These are phyloP conservation scores for Hypoxylon rubiginosum DNA, from an alignment of 2,329 filamentous ascomycete genomes.

Conservation along the genomic window DNA sequence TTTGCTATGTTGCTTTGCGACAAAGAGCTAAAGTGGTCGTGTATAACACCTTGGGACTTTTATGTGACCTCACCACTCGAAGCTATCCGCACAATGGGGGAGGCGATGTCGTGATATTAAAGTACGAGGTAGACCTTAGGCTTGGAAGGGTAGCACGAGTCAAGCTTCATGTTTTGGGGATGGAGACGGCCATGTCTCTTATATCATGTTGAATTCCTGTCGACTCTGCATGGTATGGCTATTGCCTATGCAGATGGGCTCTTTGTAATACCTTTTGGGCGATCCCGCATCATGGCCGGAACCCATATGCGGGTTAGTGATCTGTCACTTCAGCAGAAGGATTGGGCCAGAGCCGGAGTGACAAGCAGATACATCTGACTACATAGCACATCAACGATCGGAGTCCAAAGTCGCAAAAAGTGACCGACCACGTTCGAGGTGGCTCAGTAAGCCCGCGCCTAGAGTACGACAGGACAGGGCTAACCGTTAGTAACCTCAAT, in stretches of 20 bases:
- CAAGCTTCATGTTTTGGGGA: conserved; percentile 9
- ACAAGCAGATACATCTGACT: conserved; percentile 42
- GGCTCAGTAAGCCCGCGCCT: conserved; percentile 46
- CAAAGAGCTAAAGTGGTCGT: conserved; percentile 9
- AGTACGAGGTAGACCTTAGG: conserved; percentile 1
- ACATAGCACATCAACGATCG: conserved; percentile 39
- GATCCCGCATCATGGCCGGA: conserved; percentile 20
- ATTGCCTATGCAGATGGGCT: background rate
- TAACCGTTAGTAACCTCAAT: conserved; percentile 36
- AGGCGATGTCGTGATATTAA: conserved; percentile 11
- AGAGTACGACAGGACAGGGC: conserved; percentile 36
- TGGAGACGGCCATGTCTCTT: conserved; percentile 17
- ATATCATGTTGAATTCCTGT: conserved; percentile 22
- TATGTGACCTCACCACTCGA: conserved; percentile 30
- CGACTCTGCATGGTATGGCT: background rate
- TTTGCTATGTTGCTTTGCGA: conserved; percentile 12
- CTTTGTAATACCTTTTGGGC: conserved; percentile 32
- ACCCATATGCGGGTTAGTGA: conserved; percentile 8
- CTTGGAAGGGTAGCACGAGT: conserved; percentile 27
- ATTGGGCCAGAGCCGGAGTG: conserved; percentile 32
- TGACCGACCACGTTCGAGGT: conserved; percentile 32
- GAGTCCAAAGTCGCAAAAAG: conserved; percentile 42
- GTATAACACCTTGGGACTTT: conserved; percentile 12
- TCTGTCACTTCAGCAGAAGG: conserved; percentile 28
- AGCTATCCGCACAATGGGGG: conserved; percentile 19